phyloP scores from a whole-genome alignment of 106 monocot genomes.

The Dioscorea dumetorum region DNA sequence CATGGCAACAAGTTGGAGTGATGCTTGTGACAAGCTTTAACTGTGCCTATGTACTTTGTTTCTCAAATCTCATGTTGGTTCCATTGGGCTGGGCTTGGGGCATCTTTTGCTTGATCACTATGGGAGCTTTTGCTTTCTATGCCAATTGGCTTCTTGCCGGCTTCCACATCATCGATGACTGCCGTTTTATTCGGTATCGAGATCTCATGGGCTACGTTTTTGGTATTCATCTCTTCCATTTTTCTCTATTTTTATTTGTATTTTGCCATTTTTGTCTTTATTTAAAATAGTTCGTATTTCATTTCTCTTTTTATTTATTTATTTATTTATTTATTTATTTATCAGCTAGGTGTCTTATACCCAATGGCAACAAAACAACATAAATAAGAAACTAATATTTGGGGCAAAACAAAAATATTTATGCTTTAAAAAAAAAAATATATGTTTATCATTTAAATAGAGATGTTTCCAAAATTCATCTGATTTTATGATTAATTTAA shows the following conservation, averaged over 20 bases:
- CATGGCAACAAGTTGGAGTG: conserved; percentile 51
- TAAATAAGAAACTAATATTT: neutral
- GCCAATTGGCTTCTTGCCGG: conserved; percentile 54
- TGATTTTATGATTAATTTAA: neutral
- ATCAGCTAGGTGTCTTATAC: neutral
- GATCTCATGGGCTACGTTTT: conserved; percentile 53
- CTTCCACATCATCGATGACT: conserved; percentile 36
- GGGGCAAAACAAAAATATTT: too few species aligned
- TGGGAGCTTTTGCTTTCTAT: conserved; percentile 35
- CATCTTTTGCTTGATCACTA: conserved; percentile 16
- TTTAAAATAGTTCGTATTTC: too few species aligned
- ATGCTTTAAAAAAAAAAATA: too few species aligned
- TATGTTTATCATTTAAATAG: too few species aligned
- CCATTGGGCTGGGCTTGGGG: conserved; percentile 58
- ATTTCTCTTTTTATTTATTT: too few species aligned
- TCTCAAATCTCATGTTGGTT: conserved; percentile 56
- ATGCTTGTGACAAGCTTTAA: conserved; percentile 42
- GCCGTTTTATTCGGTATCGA: conserved; percentile 49
- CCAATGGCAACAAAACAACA: neutral
- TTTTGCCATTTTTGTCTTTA: too few species aligned
- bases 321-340: too few species aligned
- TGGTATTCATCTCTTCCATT: conserved; percentile 14
- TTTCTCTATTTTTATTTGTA: neutral
- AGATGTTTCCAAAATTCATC: too few species aligned
- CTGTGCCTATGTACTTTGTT: conserved; percentile 56